Conservation (phyloP, 164 flowering plant genomes). For the Magnolia kwangsiensis region DNA sequence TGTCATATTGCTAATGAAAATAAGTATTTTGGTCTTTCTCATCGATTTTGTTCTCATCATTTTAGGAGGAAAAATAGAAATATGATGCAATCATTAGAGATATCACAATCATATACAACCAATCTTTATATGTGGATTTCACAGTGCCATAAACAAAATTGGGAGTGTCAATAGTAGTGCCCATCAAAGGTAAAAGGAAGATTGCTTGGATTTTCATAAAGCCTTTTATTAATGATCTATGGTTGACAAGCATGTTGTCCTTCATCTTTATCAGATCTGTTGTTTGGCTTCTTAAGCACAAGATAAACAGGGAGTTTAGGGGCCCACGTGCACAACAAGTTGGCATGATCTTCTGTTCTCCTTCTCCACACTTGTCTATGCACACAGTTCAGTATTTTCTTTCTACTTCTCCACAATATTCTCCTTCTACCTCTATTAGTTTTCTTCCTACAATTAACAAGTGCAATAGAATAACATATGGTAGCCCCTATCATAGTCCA, state of each 20-base stretch:
- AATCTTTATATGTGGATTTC: slow-evolving; percentile 29
- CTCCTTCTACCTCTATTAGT: not conserved
- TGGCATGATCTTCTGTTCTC: slow-evolving; percentile 44
- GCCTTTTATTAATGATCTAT: slow-evolving; percentile 38
- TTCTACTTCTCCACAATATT: not conserved
- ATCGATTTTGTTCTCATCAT: not conserved
- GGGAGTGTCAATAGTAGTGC: slow-evolving; percentile 20
- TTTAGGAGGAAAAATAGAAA: slow-evolving; percentile 12
- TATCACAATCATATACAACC: slow-evolving; percentile 23
- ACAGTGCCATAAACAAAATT: slow-evolving; percentile 24
- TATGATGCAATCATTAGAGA: slow-evolving; percentile 38
- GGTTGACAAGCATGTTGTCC: slow-evolving; percentile 29
- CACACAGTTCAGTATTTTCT: slow-evolving; percentile 26
- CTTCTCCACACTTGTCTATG: slow-evolving; percentile 49
- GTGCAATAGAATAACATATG: no score
- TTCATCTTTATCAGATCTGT: slow-evolving; percentile 41
- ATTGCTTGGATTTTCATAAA: slow-evolving; percentile 22
- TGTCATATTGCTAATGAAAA: slow-evolving; percentile 5
- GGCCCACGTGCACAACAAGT: slow-evolving; percentile 29
- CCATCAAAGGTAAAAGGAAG: slow-evolving; percentile 6
- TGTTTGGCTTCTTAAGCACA: slow-evolving; percentile 52
- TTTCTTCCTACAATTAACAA: not conserved
- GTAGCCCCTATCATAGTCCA: no score
- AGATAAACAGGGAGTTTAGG: slow-evolving; percentile 31
- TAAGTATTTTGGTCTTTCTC: no score